Conservation (phyloP, 306 rosid species). For the Cicer chorassanicum region DNA sequence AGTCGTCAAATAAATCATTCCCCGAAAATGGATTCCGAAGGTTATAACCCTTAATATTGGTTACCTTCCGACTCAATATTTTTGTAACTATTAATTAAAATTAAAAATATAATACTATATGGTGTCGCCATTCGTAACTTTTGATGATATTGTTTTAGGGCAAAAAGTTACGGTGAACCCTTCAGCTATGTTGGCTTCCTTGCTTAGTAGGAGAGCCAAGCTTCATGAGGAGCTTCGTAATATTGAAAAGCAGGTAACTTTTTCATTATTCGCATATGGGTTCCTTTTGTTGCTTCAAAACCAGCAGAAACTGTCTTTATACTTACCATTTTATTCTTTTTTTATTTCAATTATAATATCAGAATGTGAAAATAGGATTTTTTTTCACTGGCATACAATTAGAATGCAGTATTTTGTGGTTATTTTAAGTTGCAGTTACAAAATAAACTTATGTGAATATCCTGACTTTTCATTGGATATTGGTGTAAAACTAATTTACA, state of each 20-base stretch:
- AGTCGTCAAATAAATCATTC: constrained; percentile 5
- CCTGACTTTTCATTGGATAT: no score
- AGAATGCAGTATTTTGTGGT: no score
- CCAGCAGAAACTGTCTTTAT: neutral
- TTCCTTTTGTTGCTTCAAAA: constrained; percentile 28
- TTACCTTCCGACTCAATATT: neutral
- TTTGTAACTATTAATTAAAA: neutral
- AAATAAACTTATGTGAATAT: no score
- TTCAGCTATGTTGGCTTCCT: constrained; percentile 78
- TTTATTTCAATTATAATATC: neutral
- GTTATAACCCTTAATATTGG: constrained; percentile 41
- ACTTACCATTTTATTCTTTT: neutral
- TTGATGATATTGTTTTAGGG: constrained; percentile 50
- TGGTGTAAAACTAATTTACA: no score
- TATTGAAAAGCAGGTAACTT: constrained; percentile 84
- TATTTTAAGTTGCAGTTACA: no score
- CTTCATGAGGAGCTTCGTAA: constrained; percentile 93
- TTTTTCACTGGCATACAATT: no score
- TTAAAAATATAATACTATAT: neutral
- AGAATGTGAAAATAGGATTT: no score
- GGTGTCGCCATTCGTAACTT: neutral
- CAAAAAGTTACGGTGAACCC: constrained; percentile 81
- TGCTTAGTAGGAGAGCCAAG: constrained; percentile 81
- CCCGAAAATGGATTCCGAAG: constrained; percentile 76
- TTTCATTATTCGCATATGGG: neutral